Evolutionary conservation across 352 stramenopile genomes (phyloP), one percentile per base, ranked within the genome.

Genomic region (Phytophthora uliginosa): DNA sequence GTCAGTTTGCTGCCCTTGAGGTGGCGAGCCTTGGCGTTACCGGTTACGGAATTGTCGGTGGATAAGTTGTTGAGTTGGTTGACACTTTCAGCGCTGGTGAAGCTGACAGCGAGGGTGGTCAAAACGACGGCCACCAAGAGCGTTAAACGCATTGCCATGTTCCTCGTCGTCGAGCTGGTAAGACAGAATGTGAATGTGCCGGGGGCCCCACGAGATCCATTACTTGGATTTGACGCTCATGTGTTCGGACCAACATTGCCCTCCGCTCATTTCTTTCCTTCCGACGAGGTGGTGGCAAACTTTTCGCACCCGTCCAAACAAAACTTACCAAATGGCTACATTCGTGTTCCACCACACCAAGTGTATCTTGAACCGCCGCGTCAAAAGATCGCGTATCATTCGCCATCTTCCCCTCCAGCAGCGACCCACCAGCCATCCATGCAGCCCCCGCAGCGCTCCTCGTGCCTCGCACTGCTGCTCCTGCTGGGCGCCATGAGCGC

Each of bases 281-380:
- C n/a, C n/a, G n/a, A n/a, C n/a, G n/a, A n/a, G n/a, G n/a, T n/a
- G n/a, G n/a, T n/a, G n/a, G 33, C 31, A 34, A 34, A 8, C 31
- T 34, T 34, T n/a, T n/a, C n/a, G n/a, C n/a, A n/a, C n/a, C n/a
- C n/a, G n/a, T n/a, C n/a, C n/a, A n/a, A n/a, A n/a, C 24, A 26
- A 26, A 3, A 28, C 26, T 28, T 3, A 28, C 26, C 2, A 17
- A 45, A 45, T 45, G 36, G 36, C 36, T 45, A 45, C 36, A 45
- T 18, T 45, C 3, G 12, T 45, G 36, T 45, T 18, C 10, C 12
- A 18, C 36, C 12, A 45, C 36, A 45, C 36, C 45, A 51, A 51
- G n/a, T 24, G 45, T 51, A 71, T 71, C 64, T 66, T 66, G 47
- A 69, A 69, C 13, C 26, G 62, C 38, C 31, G 13, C 62, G 61